Percentiles rank a stretch among this genome's conserved stretches.
Conservation (phyloP, 768 basidiomycete species). For the Calocybe gangraenosa region DNA sequence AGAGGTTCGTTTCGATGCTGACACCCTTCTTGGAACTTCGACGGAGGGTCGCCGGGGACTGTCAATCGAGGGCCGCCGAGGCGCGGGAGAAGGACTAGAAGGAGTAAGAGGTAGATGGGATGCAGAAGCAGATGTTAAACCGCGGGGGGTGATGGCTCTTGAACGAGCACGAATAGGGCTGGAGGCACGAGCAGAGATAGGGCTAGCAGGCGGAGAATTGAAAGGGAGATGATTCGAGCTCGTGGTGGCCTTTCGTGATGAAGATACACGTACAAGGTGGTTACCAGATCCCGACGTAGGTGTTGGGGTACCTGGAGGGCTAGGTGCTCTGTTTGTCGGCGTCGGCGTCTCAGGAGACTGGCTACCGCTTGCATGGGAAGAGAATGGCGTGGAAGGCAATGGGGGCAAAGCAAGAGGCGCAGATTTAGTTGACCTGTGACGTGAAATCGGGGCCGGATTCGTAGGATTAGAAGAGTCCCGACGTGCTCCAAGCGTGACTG, state of each 20-base stretch:
- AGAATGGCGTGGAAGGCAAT: slow-evolving; percentile 21
- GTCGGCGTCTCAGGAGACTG: slow-evolving; percentile 32
- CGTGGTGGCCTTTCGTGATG: slow-evolving; percentile 25
- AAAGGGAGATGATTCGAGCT: slow-evolving; percentile 40
- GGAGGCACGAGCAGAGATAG: slow-evolving; percentile 30
- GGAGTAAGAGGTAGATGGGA: slow-evolving; percentile 46
- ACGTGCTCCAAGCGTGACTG: slow-evolving; percentile 10
- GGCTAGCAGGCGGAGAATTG: slow-evolving; percentile 32
- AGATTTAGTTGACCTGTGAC: slow-evolving; percentile 30
- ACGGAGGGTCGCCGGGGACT: slow-evolving; percentile 28
- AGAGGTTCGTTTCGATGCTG: slow-evolving; percentile 19
- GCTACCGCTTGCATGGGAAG: slow-evolving; percentile 7
- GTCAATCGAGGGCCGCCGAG: slow-evolving; percentile 36
- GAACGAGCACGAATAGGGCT: slow-evolving; percentile 44
- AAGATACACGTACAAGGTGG: slow-evolving; percentile 28
- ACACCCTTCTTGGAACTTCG: slow-evolving; percentile 29
- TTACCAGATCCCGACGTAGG: slow-evolving; percentile 35
- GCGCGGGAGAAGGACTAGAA: slow-evolving; percentile 26
- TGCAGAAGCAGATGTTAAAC: slow-evolving; percentile 44
- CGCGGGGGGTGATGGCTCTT: slow-evolving; percentile 38
- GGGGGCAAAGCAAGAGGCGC: slow-evolving; percentile 24
- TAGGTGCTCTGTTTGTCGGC: slow-evolving; percentile 34
- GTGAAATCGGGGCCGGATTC: slow-evolving; percentile 21
- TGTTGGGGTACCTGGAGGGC: slow-evolving; percentile 46
- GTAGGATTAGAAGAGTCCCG: slow-evolving; percentile 14